These are phyloP conservation scores for Rosa hybrid DNA, from an alignment of 331 rosid species.

Conservation along the genomic window DNA sequence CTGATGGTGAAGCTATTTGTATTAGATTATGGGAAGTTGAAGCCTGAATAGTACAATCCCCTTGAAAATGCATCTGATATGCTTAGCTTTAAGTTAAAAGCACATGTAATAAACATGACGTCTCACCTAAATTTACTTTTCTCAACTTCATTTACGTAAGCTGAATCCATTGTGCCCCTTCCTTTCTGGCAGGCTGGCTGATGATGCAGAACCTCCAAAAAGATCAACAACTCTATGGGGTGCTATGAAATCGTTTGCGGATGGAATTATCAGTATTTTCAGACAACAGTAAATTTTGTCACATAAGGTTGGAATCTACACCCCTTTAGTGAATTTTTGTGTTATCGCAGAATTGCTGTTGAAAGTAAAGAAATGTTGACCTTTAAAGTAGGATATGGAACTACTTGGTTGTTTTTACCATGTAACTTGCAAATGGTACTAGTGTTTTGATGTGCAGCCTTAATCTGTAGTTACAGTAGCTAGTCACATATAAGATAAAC, in stretches of 20 bases:
- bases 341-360: neutral
- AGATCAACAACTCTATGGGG: slow-evolving; percentile 54
- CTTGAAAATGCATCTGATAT: neutral
- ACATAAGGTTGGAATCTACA: neutral
- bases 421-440: slow-evolving; percentile 7
- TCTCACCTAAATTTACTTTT: neutral
- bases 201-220: slow-evolving; percentile 29
- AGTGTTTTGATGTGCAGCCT: neutral
- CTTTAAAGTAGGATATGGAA: neutral
- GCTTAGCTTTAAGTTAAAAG: neutral
- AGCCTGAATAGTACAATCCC: neutral
- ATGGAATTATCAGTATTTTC: slow-evolving; percentile 55
- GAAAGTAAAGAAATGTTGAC: neutral
- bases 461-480: neutral
- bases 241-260: slow-evolving; percentile 67
- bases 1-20: neutral
- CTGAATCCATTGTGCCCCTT: slow-evolving; percentile 17
- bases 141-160: neutral
- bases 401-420: slow-evolving; percentile 5
- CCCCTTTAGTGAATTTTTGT: neutral
- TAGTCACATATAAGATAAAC: neutral
- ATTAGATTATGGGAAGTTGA: neutral
- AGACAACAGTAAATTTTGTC: slow-evolving; percentile 37
- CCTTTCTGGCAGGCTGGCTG: slow-evolving; percentile 23
- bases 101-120: neutral